Evolutionary conservation across 352 stramenopile species (phyloP), one percentile per base, ranked within the genome.

Genomic region (Phytophthora ramorum): DNA sequence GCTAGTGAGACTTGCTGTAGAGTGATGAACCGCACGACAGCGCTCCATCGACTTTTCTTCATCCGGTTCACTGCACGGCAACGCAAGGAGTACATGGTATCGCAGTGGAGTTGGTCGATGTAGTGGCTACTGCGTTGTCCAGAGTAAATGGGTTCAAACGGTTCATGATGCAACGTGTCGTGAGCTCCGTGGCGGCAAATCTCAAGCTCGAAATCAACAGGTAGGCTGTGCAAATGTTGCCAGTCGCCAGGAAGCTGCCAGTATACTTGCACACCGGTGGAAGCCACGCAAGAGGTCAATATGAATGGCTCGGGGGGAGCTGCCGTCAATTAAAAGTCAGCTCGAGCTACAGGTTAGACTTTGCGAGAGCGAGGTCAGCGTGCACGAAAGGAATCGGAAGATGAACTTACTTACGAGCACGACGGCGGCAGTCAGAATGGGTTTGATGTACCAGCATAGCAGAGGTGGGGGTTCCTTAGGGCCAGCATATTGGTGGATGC

Each of bases 361-460:
- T 1, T 17, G 13, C 26, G 40, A 46, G n/a, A 46, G 40, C 40
- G 26, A 7, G 2, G 7, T 46, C 8, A 46, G 0, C 16, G n/a
- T 13, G 12, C 16, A 20, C 3, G n/a, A 46, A 46, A 2, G 26
- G 16, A 17, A 37, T 8, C 34, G 19, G 32, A 12, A 44, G 14
- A 47, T 53, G 16, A 54, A 91, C 83, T 69, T 89, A 92, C 83
- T 90, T 77, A 89, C 69, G 66, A 88, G 76, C 3, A 47, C 41
- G 17, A 67, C 63, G 5, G 76, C 77, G 9, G 70, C 63, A 40
- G 73, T 65, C 26, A 92, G 60, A 48, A 92, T 83, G 19, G 81
- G 70, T 13, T 82, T 80, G 47, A 90, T 87, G 57, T 81, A 84
- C 60, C 66, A 84, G 30, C 72, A 92, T 16, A 49, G 46, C 17